phyloP scores from a whole-genome alignment of 2,329 filamentous ascomycete genomes.

The Bimuria novae-zelandiae region DNA sequence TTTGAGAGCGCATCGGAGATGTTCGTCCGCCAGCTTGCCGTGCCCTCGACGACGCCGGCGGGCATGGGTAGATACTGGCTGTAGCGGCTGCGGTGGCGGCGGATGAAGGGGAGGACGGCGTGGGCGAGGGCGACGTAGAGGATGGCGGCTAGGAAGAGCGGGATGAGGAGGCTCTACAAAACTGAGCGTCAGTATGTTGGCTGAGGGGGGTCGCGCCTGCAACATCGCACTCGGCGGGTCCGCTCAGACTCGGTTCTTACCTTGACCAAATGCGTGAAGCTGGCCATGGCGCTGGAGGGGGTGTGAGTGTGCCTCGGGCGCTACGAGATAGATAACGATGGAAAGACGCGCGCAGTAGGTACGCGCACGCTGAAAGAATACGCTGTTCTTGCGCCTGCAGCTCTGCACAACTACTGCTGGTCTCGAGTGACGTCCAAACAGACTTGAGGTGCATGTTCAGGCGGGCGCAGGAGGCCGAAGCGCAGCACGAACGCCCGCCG shows the following conservation, averaged over 20 bases:
- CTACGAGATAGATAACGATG: too few relatives aligned
- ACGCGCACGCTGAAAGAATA: too few relatives aligned
- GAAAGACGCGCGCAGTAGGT: background rate
- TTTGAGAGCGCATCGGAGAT: slow-evolving; percentile 42
- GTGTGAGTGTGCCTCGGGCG: too few relatives aligned
- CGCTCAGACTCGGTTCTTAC: slow-evolving; percentile 19
- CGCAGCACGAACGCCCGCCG: slow-evolving; percentile 2
- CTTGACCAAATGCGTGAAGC: slow-evolving; percentile 41
- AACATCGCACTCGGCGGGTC: background rate
- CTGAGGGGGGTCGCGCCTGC: background rate
- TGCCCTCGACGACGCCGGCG: slow-evolving; percentile 19
- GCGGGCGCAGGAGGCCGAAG: slow-evolving; percentile 5
- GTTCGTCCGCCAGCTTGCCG: slow-evolving; percentile 37
- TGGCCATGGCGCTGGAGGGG: slow-evolving; percentile 29
- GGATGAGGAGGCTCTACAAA: slow-evolving; percentile 52
- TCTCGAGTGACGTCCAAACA: slow-evolving; percentile 18
- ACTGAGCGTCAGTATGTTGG: slow-evolving; percentile 18
- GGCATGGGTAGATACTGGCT: slow-evolving; percentile 51
- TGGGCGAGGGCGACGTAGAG: slow-evolving; percentile 51
- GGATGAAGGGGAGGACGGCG: slow-evolving; percentile 50
- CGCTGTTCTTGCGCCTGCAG: too few relatives aligned
- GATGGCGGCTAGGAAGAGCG: slow-evolving; percentile 49
- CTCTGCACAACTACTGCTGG: background rate
- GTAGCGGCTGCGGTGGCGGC: slow-evolving; percentile 51
- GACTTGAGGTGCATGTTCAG: slow-evolving; percentile 6